A percentile compares a stretch with the other conserved stretches of the same genome.
These are phyloP conservation scores for Paraurostyla sp. DNA, from an alignment of 73 alveolate genomes.

Conservation along the genomic window DNA sequence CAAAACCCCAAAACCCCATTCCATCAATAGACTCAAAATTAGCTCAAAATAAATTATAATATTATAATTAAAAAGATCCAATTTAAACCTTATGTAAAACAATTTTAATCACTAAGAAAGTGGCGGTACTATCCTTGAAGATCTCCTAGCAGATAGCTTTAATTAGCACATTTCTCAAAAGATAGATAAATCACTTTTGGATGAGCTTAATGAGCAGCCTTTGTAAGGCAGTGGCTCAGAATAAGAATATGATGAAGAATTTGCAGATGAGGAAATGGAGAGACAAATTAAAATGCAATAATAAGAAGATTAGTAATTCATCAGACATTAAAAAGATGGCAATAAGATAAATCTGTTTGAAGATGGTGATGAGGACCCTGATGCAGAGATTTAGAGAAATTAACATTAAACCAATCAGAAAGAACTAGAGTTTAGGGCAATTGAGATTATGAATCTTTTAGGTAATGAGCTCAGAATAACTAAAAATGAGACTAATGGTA, in stretches of 20 bases:
- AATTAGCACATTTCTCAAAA: background rate
- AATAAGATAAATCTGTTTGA: background rate
- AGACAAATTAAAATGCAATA: background rate
- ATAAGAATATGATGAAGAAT: background rate
- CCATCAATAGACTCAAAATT: too few species aligned
- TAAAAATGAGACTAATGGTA: background rate
- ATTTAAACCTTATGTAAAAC: too few species aligned
- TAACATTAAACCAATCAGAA: background rate
- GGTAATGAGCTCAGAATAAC: constrained; percentile 6
- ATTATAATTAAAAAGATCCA: too few species aligned
- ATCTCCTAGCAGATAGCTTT: constrained; percentile 4
- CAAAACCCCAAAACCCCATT: too few species aligned
- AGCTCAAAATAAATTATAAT: too few species aligned
- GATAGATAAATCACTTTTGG: background rate
- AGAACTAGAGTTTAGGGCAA: background rate
- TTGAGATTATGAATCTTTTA: background rate
- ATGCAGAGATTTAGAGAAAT: background rate
- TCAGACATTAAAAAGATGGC: background rate
- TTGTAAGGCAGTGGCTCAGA: background rate
- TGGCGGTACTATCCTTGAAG: background rate
- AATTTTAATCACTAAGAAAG: too few species aligned
- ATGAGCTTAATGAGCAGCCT: background rate
- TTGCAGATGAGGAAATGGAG: background rate
- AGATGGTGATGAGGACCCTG: background rate
- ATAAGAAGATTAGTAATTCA: background rate